Conservation (phyloP, 179 eudicot species). For the Sideroxylon spinosum region DNA sequence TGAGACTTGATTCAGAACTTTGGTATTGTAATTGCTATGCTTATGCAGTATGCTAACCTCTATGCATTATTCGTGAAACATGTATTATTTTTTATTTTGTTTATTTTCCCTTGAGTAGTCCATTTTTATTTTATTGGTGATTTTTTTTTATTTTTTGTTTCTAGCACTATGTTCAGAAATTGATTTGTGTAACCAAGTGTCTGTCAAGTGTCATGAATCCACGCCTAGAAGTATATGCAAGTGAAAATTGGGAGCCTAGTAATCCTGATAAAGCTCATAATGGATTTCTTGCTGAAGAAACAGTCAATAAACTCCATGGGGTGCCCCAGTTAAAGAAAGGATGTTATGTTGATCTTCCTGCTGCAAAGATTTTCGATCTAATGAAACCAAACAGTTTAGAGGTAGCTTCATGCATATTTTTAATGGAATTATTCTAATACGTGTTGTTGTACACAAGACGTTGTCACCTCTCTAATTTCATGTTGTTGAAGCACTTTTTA, state of each 20-base stretch:
- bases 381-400: slow-evolving; percentile 66
- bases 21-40: background rate
- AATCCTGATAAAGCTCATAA: slow-evolving; percentile 26
- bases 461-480: background rate
- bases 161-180: background rate
- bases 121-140: background rate
- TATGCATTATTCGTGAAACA: background rate
- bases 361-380: slow-evolving; percentile 53
- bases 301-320: slow-evolving; percentile 31
- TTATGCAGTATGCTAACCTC: background rate
- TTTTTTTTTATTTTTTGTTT: background rate
- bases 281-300: slow-evolving; percentile 37
- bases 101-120: background rate
- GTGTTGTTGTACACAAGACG: background rate
- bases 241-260: slow-evolving; percentile 35
- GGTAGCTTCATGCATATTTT: slow-evolving; percentile 38
- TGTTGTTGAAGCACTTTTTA: background rate
- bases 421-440: background rate
- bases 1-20: background rate
- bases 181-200: slow-evolving; percentile 14
- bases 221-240: slow-evolving; percentile 28
- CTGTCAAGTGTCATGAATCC: slow-evolving; percentile 46
- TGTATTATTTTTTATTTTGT: background rate
- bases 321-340: slow-evolving; percentile 28
- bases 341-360: slow-evolving; percentile 38